These are phyloP conservation scores for Karstenula rhodostoma DNA, from an alignment of 2,329 filamentous ascomycete genomes.

Conservation along the genomic window DNA sequence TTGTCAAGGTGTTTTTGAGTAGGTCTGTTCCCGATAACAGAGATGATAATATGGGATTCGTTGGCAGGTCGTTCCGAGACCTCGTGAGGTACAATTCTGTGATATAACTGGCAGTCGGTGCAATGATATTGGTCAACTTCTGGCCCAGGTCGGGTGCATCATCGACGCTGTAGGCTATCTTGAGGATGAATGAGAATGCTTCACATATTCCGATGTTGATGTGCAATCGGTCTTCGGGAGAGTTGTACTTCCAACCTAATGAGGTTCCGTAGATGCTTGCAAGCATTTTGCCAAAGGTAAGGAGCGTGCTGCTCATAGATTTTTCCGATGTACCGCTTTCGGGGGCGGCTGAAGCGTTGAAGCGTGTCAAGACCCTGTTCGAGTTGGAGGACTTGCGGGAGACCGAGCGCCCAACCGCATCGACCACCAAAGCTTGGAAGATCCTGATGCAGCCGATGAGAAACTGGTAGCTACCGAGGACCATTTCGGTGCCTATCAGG, in stretches of 20 bases:
- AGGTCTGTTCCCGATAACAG: conserved; percentile 63
- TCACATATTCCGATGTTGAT: conserved; percentile 74
- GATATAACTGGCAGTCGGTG: conserved; percentile 77
- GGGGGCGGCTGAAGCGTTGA: conserved; percentile 57
- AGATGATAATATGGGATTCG: conserved; percentile 78
- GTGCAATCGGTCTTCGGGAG: conserved; percentile 71
- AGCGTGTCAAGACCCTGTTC: conserved; percentile 59
- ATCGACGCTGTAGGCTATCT: conserved; percentile 78
- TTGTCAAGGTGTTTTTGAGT: conserved; percentile 52
- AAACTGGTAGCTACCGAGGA: conserved; percentile 78
- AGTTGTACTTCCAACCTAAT: conserved; percentile 82
- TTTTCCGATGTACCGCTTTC: conserved; percentile 81
- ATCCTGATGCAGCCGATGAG: conserved; percentile 76
- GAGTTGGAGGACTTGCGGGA: conserved; percentile 67
- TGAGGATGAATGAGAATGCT: conserved; percentile 75
- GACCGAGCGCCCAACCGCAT: conserved; percentile 74
- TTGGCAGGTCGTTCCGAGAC: conserved; percentile 73
- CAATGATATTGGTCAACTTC: conserved; percentile 70
- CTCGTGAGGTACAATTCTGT: conserved; percentile 78
- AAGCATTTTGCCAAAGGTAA: conserved; percentile 76
- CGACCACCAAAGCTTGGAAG: conserved; percentile 78
- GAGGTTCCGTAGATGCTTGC: conserved; percentile 88
- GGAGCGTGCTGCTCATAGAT: conserved; percentile 73
- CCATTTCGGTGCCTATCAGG: conserved; percentile 82
- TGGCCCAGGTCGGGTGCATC: conserved; percentile 58